These are phyloP conservation scores for Corynespora cassiicola DNA, from an alignment of 2,329 filamentous ascomycete species.

Conservation along the genomic window DNA sequence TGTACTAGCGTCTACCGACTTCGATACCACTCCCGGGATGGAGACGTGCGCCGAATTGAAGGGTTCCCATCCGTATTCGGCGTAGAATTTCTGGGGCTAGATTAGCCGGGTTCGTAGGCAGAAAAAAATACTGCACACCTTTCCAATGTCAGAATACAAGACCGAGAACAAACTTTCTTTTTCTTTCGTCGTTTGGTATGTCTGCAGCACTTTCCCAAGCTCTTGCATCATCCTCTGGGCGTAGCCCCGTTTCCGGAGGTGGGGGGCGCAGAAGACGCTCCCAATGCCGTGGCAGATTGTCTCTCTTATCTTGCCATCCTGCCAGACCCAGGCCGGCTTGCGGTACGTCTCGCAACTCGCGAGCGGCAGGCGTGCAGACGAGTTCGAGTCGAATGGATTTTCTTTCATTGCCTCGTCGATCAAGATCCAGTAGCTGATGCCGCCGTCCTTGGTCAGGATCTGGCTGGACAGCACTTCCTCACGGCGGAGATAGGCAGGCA, in stretches of 20 bases:
- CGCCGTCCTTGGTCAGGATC: conserved; percentile 60
- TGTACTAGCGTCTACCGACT: conserved; percentile 2
- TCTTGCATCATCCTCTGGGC: conserved; percentile 80
- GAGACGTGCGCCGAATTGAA: conserved; percentile 76
- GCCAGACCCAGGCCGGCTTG: conserved; percentile 55
- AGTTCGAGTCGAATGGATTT: conserved; percentile 44
- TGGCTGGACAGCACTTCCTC: conserved; percentile 61
- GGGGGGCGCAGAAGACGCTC: conserved; percentile 76
- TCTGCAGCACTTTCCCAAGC: conserved; percentile 62
- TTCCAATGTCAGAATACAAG: conserved; percentile 84
- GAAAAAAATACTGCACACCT: too few species aligned
- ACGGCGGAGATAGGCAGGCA: conserved; percentile 64
- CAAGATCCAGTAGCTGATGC: conserved; percentile 66
- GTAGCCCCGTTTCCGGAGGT: conserved; percentile 75
- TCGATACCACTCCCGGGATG: conserved; percentile 15
- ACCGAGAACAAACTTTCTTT: conserved; percentile 70
- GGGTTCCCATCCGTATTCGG: conserved; percentile 75
- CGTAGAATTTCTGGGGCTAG: conserved; percentile 81
- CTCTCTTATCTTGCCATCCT: conserved; percentile 58
- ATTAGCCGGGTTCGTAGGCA: too few species aligned
- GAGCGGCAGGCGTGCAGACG: conserved; percentile 53
- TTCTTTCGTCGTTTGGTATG: conserved; percentile 55
- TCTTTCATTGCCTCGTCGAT: conserved; percentile 52
- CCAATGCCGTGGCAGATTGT: conserved; percentile 75
- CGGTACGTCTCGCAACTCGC: conserved; percentile 65